A percentile compares a stretch with the other conserved stretches of the same genome.
These are phyloP conservation scores for Asclepias syriaca DNA, from an alignment of 257 asterid genomes.

Conservation along the genomic window DNA sequence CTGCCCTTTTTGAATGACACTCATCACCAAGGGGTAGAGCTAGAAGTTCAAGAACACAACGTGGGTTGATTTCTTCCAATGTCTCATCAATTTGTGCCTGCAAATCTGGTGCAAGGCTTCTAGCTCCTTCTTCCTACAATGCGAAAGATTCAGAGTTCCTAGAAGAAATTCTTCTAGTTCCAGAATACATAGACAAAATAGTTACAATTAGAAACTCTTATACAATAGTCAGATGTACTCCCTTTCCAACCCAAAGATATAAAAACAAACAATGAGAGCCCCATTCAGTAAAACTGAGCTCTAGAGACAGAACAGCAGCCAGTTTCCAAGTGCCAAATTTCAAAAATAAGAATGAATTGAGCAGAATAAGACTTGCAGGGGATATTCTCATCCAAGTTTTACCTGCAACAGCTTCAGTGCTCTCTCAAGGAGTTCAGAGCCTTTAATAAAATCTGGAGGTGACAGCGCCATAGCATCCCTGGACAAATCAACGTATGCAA, in stretches of 20 bases:
- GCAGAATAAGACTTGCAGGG: neutral
- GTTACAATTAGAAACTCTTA: neutral
- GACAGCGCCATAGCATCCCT: slow-evolving; percentile 85
- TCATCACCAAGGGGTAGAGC: slow-evolving; percentile 77
- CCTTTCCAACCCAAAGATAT: neutral
- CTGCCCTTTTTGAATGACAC: slow-evolving; percentile 58
- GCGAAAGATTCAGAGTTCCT: neutral
- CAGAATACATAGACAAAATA: neutral
- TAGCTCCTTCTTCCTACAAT: slow-evolving; percentile 92
- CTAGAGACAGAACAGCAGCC: neutral
- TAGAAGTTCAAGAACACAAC: slow-evolving; percentile 78
- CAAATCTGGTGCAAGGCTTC: slow-evolving; percentile 80
- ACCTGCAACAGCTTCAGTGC: slow-evolving; percentile 93
- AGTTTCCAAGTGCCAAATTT: neutral
- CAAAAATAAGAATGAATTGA: neutral
- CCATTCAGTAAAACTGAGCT: neutral
- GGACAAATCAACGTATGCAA: slow-evolving; percentile 85
- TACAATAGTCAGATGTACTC: neutral
- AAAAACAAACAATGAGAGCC: neutral
- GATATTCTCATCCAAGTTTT: neutral
- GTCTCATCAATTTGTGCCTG: slow-evolving; percentile 97
- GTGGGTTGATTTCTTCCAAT: slow-evolving; percentile 81
- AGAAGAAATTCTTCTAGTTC: neutral
- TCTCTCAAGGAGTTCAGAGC: slow-evolving; percentile 87
- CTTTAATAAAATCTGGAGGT: slow-evolving; percentile 83